These are phyloP conservation scores for Cyclocybe cylindracea DNA, from an alignment of 768 basidiomycete genomes.

Conservation along the genomic window DNA sequence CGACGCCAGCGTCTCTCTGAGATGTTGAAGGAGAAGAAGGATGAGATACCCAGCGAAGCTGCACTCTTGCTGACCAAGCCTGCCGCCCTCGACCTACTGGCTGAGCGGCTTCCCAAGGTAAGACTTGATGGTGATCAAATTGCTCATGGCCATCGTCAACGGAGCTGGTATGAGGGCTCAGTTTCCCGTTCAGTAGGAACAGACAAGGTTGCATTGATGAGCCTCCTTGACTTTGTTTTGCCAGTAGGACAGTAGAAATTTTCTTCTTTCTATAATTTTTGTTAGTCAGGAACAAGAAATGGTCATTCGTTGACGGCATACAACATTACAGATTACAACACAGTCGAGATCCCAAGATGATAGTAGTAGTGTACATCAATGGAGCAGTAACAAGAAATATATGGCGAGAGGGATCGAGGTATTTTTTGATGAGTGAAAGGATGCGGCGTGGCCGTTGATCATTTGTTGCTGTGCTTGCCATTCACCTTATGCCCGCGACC, in stretches of 20 bases:
- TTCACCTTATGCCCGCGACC: neutral
- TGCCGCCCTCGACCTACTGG: constrained; percentile 1
- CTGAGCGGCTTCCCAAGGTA: constrained; percentile 5
- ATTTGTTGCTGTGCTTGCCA: neutral
- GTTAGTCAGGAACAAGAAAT: constrained; percentile 27
- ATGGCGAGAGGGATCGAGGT: no score
- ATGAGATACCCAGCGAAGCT: constrained; percentile 1
- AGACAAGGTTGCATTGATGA: constrained; percentile 4
- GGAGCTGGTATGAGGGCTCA: constrained; percentile 12
- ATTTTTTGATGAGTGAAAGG: no score
- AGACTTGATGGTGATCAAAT: constrained; percentile 5
- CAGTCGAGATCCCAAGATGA: no score
- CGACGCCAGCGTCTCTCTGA: constrained; percentile 10
- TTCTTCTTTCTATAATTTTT: neutral
- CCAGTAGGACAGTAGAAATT: neutral
- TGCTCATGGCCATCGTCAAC: constrained; percentile 6
- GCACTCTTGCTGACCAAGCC: constrained; percentile 4
- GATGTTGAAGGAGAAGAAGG: constrained; percentile 7
- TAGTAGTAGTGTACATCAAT: no score
- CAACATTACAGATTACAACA: no score
- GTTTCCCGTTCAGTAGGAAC: constrained; percentile 7
- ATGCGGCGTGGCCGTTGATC: no score
- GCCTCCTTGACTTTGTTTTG: constrained; percentile 6
- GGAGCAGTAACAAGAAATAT: no score
- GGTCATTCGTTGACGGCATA: no score